These are phyloP conservation scores for Pichia rugopelliculosa DNA, from an alignment of 805 yeast genomes.

Conservation along the genomic window DNA sequence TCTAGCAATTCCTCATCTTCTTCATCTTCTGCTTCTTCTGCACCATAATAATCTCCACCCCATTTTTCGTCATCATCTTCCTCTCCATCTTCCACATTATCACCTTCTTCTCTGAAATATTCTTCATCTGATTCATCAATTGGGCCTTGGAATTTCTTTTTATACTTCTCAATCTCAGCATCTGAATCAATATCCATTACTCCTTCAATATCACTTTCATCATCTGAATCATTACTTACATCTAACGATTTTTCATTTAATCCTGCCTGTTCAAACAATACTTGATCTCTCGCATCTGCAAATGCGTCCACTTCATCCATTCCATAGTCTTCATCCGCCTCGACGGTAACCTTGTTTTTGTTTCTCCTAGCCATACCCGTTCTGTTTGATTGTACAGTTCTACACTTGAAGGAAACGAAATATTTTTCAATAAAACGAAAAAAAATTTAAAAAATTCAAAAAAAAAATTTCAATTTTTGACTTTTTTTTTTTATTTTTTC, in stretches of 20 bases:
- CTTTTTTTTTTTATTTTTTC: background rate
- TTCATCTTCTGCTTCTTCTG: slow-evolving; percentile 63
- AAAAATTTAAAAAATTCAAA: too few relatives aligned
- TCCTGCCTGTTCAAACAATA: slow-evolving; percentile 52
- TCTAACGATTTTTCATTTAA: slow-evolving; percentile 31
- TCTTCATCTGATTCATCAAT: slow-evolving; percentile 44
- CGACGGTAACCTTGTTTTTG: background rate
- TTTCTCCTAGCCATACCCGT: slow-evolving; percentile 11
- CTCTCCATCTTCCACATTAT: slow-evolving; percentile 24
- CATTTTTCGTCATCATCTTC: slow-evolving; percentile 32
- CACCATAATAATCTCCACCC: slow-evolving; percentile 54
- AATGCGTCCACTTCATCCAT: slow-evolving; percentile 65
- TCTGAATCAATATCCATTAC: slow-evolving; percentile 27
- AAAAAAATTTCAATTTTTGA: too few relatives aligned
- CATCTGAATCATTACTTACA: slow-evolving; percentile 24
- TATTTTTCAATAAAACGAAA: too few relatives aligned
- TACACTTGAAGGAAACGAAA: too few relatives aligned
- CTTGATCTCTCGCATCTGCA: slow-evolving; percentile 50
- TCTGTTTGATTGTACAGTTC: background rate
- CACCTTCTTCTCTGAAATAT: slow-evolving; percentile 32
- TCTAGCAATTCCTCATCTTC: slow-evolving; percentile 74
- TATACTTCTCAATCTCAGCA: slow-evolving; percentile 29
- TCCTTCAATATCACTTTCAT: slow-evolving; percentile 29
- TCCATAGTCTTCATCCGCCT: slow-evolving; percentile 34
- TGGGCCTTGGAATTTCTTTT: slow-evolving; percentile 32